These are phyloP conservation scores for Penstemon barbatus DNA, from an alignment of 257 asterid genomes.

Conservation along the genomic window DNA sequence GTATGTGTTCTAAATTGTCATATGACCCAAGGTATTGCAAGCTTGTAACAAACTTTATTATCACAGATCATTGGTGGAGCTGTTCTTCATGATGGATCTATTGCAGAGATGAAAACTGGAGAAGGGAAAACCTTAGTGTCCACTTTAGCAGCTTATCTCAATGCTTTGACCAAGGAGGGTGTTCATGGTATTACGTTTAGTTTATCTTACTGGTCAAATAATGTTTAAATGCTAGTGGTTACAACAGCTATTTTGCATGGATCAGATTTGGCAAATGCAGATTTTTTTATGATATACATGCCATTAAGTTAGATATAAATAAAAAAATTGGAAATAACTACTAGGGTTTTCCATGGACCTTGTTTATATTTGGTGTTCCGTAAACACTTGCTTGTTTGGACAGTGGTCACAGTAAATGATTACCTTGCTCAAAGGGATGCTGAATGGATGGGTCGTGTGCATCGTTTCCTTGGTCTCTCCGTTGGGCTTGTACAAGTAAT, in stretches of 20 bases:
- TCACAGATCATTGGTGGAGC: slow-evolving; percentile 93
- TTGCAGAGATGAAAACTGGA: slow-evolving; percentile 99
- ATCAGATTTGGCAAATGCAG: slow-evolving; percentile 15
- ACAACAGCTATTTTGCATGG: slow-evolving; percentile 2
- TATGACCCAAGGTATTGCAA: slow-evolving; percentile 17
- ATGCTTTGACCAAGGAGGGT: slow-evolving; percentile 90
- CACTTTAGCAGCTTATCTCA: slow-evolving; percentile 97
- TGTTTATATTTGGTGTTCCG: slow-evolving; percentile 20
- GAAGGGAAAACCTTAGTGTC: slow-evolving; percentile 99
- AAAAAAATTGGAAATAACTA: slow-evolving; percentile 13
- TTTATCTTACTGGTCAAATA: slow-evolving; percentile 17
- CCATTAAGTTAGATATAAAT: slow-evolving; percentile 11
- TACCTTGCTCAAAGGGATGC: slow-evolving; percentile 99
- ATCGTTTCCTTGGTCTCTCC: slow-evolving; percentile 93
- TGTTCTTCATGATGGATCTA: slow-evolving; percentile 97
- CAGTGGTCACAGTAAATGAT: slow-evolving; percentile 97
- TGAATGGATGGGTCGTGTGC: slow-evolving; percentile 99
- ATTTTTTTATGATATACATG: slow-evolving; percentile 25
- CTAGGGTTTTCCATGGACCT: slow-evolving; percentile 14
- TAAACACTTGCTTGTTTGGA: slow-evolving; percentile 27
- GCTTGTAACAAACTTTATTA: slow-evolving; percentile 29
- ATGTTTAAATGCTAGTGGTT: slow-evolving; percentile 19
- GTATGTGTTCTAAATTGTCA: slow-evolving; percentile 10
- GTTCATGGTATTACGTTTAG: slow-evolving; percentile 73
- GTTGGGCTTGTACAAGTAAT: slow-evolving; percentile 97